phyloP scores from a whole-genome alignment of 768 basidiomycete species.

The Megacollybia marginata region DNA sequence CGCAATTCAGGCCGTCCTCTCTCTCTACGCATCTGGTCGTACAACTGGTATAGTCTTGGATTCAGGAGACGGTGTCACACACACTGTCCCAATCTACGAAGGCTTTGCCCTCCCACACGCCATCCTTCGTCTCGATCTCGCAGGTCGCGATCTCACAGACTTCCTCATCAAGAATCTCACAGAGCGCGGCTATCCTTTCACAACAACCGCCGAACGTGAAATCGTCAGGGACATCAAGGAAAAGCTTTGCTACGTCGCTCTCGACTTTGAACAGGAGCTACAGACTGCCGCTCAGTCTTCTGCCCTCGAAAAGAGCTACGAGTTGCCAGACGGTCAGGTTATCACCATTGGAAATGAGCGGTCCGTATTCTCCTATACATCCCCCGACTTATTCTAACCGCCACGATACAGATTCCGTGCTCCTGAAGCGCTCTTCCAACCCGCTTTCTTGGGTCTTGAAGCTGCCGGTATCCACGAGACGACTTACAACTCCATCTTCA shows the following conservation, averaged over 20 bases:
- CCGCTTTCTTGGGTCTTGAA: constrained; percentile 77
- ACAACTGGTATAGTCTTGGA: constrained; percentile 71
- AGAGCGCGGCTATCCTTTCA: constrained; percentile 92
- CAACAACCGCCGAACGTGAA: constrained; percentile 88
- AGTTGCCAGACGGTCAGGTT: constrained; percentile 84
- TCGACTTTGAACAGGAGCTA: constrained; percentile 69
- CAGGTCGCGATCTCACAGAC: constrained; percentile 60
- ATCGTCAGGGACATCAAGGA: constrained; percentile 97
- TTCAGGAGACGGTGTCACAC: constrained; percentile 68
- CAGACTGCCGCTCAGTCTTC: constrained; percentile 61
- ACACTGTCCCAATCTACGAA: constrained; percentile 71
- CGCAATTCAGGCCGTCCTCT: constrained; percentile 85
- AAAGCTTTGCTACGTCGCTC: constrained; percentile 73
- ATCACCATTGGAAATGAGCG: constrained; percentile 94
- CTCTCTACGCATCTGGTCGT: constrained; percentile 64
- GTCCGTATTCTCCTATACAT: constrained; percentile 19
- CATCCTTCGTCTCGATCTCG: constrained; percentile 59
- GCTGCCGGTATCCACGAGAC: constrained; percentile 78
- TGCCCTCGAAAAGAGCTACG: constrained; percentile 65
- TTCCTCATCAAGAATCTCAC: constrained; percentile 73
- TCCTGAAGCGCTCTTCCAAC: constrained; percentile 93
- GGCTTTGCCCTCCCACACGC: constrained; percentile 65
- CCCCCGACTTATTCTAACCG: not conserved
- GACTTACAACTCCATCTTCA: constrained; percentile 84
- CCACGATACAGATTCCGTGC: constrained; percentile 63